phyloP scores from a whole-genome alignment of 1,284 basidiomycete species.

The Inonotus obliquus region DNA sequence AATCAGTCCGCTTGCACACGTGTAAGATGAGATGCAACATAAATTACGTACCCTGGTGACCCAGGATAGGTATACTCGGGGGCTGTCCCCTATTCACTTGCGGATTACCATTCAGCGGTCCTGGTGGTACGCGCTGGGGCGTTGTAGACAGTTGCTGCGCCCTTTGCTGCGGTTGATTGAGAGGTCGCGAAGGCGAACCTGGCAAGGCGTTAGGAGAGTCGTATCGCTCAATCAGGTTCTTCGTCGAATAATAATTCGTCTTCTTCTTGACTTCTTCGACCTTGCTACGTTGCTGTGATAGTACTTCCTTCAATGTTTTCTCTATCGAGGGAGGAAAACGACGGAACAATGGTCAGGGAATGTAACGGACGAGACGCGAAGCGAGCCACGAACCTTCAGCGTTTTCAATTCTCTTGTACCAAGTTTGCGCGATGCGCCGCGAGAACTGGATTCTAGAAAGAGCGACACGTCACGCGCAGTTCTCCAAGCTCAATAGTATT shows the following conservation, averaged over 20 bases:
- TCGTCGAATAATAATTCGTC: constrained; percentile 92
- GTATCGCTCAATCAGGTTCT: constrained; percentile 87
- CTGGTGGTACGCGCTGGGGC: constrained; percentile 1
- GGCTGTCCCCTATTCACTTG: not conserved
- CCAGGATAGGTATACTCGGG: not conserved
- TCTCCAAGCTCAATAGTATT: not conserved
- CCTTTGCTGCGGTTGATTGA: not conserved
- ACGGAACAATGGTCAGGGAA: not conserved
- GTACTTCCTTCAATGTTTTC: constrained; percentile 69
- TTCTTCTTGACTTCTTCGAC: constrained; percentile 97
- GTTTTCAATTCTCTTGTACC: constrained; percentile 82
- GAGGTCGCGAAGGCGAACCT: constrained; percentile 30
- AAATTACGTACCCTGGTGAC: not conserved
- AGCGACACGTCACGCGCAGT: not conserved
- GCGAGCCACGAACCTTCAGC: constrained; percentile 66
- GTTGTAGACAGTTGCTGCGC: constrained; percentile 3
- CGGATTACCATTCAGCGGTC: constrained; percentile 21
- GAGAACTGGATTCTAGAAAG: constrained; percentile 72
- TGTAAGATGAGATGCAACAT: not conserved
- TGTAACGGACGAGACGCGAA: not conserved
- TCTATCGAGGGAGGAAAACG: constrained; percentile 47
- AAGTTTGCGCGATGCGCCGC: constrained; percentile 79
- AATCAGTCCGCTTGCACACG: not conserved
- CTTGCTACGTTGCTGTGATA: constrained; percentile 79
- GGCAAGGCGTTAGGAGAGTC: constrained; percentile 50